A percentile compares a stretch with the other conserved stretches of the same genome.
Evolutionary conservation across 2,329 filamentous ascomycete species (phyloP).

Genomic region (Monosporascus sp.): DNA sequence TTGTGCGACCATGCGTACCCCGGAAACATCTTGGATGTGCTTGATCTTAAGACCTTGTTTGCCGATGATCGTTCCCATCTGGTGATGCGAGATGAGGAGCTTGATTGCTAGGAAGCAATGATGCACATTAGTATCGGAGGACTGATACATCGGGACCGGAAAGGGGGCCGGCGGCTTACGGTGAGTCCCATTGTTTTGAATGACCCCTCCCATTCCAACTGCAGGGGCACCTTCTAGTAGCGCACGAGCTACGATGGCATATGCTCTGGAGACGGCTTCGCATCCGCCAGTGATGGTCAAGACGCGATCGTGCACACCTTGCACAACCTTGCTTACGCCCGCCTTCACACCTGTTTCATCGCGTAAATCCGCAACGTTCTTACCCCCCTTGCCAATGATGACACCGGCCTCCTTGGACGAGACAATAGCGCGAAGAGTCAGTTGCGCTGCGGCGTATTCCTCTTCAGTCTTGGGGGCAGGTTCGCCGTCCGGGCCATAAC

Average conservation of each 20-base stretch:
- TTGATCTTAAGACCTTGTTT: constrained; percentile 97
- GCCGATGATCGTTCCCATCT: constrained; percentile 99
- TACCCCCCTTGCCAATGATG: constrained; percentile 97
- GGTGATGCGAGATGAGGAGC: constrained; percentile 97
- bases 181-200: constrained; percentile 85
- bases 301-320: constrained; percentile 94
- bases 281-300: constrained; percentile 90
- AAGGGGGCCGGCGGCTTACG: constrained; percentile 55
- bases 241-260: constrained; percentile 86
- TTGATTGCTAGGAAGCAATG: constrained; percentile 66
- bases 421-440: constrained; percentile 94
- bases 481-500: constrained; percentile 69
- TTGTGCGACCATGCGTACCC: constrained; percentile 97
- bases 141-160: background rate
- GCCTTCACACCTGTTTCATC: constrained; percentile 98
- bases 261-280: constrained; percentile 84
- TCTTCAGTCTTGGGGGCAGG: constrained; percentile 87
- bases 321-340: constrained; percentile 97
- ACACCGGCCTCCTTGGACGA: constrained; percentile 98
- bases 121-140: constrained; percentile 18
- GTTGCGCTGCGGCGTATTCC: constrained; percentile 86
- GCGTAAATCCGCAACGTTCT: constrained; percentile 94
- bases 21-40: constrained; percentile 94
- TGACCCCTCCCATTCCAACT: constrained; percentile 91
- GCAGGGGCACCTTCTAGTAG: constrained; percentile 89